These are phyloP conservation scores for Aspergillus carlsbadensis DNA, from an alignment of 495 filamentous ascomycete species.

Conservation along the genomic window DNA sequence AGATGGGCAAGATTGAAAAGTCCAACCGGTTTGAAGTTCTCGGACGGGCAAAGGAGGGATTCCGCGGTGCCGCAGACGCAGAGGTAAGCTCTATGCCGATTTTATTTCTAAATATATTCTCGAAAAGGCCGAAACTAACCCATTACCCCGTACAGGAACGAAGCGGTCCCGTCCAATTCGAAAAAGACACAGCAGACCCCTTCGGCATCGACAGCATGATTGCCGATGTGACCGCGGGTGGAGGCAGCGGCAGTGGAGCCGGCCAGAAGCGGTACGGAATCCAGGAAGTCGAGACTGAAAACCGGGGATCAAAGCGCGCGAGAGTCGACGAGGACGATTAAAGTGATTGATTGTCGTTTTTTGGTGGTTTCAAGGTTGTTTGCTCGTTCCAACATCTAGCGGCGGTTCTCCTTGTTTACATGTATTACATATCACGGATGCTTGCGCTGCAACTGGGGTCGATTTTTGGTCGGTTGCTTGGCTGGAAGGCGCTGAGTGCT, in stretches of 20 bases:
- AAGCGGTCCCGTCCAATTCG: conserved; percentile 95
- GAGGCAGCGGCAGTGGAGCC: conserved; percentile 48
- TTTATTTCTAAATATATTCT: neutral
- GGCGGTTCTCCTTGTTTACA: too few relatives aligned
- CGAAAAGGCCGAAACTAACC: neutral
- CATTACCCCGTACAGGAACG: conserved; percentile 50
- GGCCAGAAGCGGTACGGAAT: conserved; percentile 83
- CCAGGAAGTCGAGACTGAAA: conserved; percentile 62
- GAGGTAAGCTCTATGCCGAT: conserved; percentile 57
- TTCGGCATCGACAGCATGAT: conserved; percentile 95
- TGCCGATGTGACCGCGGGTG: conserved; percentile 64
- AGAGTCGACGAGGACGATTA: conserved; percentile 79
- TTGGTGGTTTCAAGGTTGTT: neutral
- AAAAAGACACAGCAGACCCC: conserved; percentile 85
- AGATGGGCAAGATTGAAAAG: conserved; percentile 86
- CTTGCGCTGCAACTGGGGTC: too few relatives aligned
- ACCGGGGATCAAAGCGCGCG: conserved; percentile 69
- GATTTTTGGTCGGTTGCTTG: neutral
- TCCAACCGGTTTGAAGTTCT: conserved; percentile 80
- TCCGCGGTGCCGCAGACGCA: conserved; percentile 83
- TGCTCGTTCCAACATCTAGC: neutral
- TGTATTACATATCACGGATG: too few relatives aligned
- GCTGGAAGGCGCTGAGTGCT: neutral
- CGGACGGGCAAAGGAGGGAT: conserved; percentile 80
- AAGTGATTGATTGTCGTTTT: conserved; percentile 37